Percentiles rank a stretch among this genome's conserved stretches.
Evolutionary conservation across 2,329 filamentous ascomycete species (phyloP).

Genomic region (Fusarium torreyae): DNA sequence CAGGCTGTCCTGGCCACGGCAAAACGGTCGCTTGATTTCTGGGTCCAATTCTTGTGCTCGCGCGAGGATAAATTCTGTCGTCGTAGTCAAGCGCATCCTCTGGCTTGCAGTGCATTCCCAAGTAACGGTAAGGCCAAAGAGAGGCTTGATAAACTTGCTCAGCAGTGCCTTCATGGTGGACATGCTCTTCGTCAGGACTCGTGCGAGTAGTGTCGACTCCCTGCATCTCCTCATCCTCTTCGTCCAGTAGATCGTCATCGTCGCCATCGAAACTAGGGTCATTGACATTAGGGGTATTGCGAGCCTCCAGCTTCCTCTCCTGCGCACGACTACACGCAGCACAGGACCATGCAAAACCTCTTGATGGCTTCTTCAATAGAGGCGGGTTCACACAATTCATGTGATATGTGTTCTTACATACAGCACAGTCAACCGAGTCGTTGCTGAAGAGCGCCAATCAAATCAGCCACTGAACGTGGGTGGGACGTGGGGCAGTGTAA

Average conservation of each 20-base stretch:
- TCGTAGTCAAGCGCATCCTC: conserved; percentile 98
- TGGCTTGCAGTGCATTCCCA: conserved; percentile 94
- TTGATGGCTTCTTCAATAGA: conserved; percentile 93
- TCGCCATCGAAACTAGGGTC: conserved; percentile 78
- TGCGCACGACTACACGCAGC: conserved; percentile 96
- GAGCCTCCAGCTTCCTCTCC: conserved; percentile 90
- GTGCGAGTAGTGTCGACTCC: conserved; percentile 72
- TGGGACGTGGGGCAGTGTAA: conserved; percentile 40
- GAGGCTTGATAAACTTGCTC: conserved; percentile 94
- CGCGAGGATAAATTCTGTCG: conserved; percentile 95
- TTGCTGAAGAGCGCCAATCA: conserved; percentile 67
- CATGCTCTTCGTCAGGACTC: conserved; percentile 72
- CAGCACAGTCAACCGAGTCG: conserved; percentile 97
- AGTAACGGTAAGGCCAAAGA: conserved; percentile 95
- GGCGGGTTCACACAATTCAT: conserved; percentile 98
- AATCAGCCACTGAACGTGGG: conserved; percentile 45
- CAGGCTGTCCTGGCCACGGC: conserved; percentile 87
- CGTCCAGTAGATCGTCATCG: conserved; percentile 74
- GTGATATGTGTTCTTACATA: conserved; percentile 95
- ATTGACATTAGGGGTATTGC: conserved; percentile 83
- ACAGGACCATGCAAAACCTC: conserved; percentile 98
- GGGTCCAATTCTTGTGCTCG: conserved; percentile 91
- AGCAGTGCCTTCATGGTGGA: conserved; percentile 75
- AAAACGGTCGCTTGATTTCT: conserved; percentile 90
- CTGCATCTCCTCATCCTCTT: conserved; percentile 79